A percentile compares a stretch with the other conserved stretches of the same genome.
Conservation (phyloP, 2,329 filamentous ascomycete species). For the Hypocrella siamensis region DNA sequence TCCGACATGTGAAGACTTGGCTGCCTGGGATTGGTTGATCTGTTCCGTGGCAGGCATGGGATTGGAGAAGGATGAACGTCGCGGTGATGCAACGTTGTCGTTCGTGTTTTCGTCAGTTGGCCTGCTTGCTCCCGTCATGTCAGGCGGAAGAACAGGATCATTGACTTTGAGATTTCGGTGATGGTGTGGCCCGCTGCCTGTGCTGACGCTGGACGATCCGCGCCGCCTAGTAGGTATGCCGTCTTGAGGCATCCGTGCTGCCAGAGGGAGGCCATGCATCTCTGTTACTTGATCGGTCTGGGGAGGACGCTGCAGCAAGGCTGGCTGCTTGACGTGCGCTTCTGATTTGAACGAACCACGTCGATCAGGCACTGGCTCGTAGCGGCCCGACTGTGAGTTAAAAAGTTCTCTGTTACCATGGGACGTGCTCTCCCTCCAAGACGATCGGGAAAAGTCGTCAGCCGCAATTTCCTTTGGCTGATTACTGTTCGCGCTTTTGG, state of each 20-base stretch:
- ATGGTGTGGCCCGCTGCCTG: slow-evolving; percentile 57
- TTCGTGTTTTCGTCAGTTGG: slow-evolving; percentile 24
- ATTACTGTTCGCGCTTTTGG: slow-evolving; percentile 37
- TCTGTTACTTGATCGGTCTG: slow-evolving; percentile 57
- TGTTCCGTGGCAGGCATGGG: too few species aligned
- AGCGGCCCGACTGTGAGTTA: slow-evolving; percentile 89
- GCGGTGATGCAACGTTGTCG: too few species aligned
- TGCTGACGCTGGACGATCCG: slow-evolving; percentile 83
- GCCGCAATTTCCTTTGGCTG: slow-evolving; percentile 67
- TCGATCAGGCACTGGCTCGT: slow-evolving; percentile 75
- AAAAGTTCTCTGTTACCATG: slow-evolving; percentile 62
- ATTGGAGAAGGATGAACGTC: too few species aligned
- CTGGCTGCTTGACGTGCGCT: slow-evolving; percentile 50
- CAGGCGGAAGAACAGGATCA: slow-evolving; percentile 24
- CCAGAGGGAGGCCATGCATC: slow-evolving; percentile 76
- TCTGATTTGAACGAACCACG: slow-evolving; percentile 56
- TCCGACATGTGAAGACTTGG: too few species aligned
- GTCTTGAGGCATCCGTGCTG: slow-evolving; percentile 51
- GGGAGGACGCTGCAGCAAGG: slow-evolving; percentile 60
- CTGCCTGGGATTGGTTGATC: too few species aligned
- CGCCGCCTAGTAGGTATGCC: slow-evolving; percentile 59
- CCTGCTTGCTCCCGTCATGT: slow-evolving; percentile 27
- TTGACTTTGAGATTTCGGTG: slow-evolving; percentile 35
- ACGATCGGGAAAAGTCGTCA: slow-evolving; percentile 78
- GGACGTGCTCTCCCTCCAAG: slow-evolving; percentile 57